These are phyloP conservation scores for Thermochaetoides dissita DNA, from an alignment of 2,329 filamentous ascomycete species.

Conservation along the genomic window DNA sequence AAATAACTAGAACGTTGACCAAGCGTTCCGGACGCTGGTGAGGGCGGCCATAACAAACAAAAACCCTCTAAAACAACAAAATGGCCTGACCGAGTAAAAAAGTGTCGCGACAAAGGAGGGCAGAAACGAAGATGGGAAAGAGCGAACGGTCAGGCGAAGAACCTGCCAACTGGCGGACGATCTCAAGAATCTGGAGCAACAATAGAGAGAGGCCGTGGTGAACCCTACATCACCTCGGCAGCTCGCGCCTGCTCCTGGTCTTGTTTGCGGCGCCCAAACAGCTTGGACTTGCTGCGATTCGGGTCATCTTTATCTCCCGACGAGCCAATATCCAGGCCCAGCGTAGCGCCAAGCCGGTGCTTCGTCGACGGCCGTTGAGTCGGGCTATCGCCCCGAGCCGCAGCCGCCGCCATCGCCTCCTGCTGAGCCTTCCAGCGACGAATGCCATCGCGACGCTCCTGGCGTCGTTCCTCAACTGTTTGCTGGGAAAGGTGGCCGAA, in stretches of 20 bases:
- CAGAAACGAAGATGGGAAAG: background rate
- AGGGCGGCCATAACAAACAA: too few relatives aligned
- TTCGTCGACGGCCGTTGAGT: slow-evolving; percentile 6
- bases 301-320: slow-evolving; percentile 20
- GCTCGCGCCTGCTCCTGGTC: slow-evolving; percentile 22
- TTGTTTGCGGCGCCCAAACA: slow-evolving; percentile 29
- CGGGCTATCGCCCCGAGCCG: slow-evolving; percentile 1
- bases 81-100: too few relatives aligned
- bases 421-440: slow-evolving; percentile 28
- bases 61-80: too few relatives aligned
- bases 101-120: slow-evolving; percentile 1
- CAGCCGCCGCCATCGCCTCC: slow-evolving; percentile 19
- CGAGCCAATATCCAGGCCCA: background rate
- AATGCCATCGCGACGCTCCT: slow-evolving; percentile 45
- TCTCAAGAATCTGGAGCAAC: slow-evolving; percentile 4
- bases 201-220: slow-evolving; percentile 14
- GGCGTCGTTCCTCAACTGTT: slow-evolving; percentile 61
- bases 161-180: background rate
- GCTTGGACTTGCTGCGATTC: slow-evolving; percentile 27
- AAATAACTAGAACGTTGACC: background rate
- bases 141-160: background rate
- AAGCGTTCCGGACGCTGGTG: slow-evolving; percentile 6
- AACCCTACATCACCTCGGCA: slow-evolving; percentile 20
- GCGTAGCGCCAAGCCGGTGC: slow-evolving; percentile 12
- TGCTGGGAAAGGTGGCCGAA: slow-evolving; percentile 73